These are phyloP conservation scores for Ceratocystis albifundus DNA, from an alignment of 2,329 filamentous ascomycete genomes.

Conservation along the genomic window DNA sequence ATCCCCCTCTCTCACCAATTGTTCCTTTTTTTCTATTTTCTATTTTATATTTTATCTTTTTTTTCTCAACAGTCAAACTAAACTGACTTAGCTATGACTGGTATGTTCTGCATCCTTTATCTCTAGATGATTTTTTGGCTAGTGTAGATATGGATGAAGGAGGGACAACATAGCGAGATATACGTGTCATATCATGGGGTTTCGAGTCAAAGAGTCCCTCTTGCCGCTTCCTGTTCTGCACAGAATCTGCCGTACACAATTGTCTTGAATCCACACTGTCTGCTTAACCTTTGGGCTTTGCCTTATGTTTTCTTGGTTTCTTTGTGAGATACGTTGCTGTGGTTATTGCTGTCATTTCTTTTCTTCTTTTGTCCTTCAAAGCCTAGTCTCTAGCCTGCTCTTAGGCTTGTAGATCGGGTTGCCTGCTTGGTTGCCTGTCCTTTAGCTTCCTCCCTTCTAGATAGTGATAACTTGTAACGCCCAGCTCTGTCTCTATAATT, in stretches of 20 bases:
- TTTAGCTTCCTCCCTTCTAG: not conserved
- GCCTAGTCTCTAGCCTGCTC: not conserved
- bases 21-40: not conserved
- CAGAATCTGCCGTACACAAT: no score
- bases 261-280: no score
- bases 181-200: no score
- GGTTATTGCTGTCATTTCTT: constrained; percentile 16
- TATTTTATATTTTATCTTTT: not conserved
- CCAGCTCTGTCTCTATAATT: not conserved
- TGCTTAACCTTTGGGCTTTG: constrained; percentile 3
- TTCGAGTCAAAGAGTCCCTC: no score
- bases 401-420: no score
- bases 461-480: not conserved
- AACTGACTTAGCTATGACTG: not conserved
- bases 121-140: not conserved
- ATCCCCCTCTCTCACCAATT: no score
- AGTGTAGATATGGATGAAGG: constrained; percentile 1
- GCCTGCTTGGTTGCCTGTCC: not conserved
- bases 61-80: no score
- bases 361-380: not conserved
- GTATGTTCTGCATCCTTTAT: not conserved
- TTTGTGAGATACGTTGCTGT: constrained; percentile 2
- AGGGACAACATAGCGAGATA: not conserved
- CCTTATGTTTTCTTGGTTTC: constrained; percentile 25
- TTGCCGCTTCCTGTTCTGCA: no score